Percentiles rank a stretch among this genome's conserved stretches.
phyloP scores from a whole-genome alignment of 495 filamentous ascomycete species.

The Friedmanniomyces simplex region DNA sequence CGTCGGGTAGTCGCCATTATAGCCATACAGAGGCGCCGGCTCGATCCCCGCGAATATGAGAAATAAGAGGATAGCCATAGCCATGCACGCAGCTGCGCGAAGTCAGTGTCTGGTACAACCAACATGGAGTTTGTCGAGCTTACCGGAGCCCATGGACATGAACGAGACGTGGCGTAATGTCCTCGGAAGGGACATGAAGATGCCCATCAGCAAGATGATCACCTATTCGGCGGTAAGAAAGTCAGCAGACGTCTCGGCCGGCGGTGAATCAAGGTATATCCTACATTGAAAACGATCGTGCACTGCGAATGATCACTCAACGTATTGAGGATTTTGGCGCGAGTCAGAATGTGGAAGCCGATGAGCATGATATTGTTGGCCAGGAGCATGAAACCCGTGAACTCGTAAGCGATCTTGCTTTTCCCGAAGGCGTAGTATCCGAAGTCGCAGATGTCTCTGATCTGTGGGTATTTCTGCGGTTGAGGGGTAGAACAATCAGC shows the following conservation, averaged over 20 bases:
- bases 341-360: constrained; percentile 66
- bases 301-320: constrained; percentile 55
- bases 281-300: constrained; percentile 56
- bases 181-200: constrained; percentile 4
- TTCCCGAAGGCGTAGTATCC: constrained; percentile 77
- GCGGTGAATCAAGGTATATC: background rate
- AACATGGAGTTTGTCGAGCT: constrained; percentile 45
- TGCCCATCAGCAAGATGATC: constrained; percentile 30
- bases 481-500: background rate
- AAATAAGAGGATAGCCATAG: constrained; percentile 67
- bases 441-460: constrained; percentile 80
- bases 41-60: constrained; percentile 64
- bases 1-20: constrained; percentile 27
- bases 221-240: constrained; percentile 14
- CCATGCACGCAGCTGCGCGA: constrained; percentile 57
- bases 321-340: constrained; percentile 74
- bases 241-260: background rate
- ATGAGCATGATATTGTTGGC: constrained; percentile 83
- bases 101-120: constrained; percentile 52
- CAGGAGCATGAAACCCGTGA: constrained; percentile 75
- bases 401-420: constrained; percentile 66
- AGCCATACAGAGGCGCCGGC: constrained; percentile 52
- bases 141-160: constrained; percentile 52
- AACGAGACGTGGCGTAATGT: constrained; percentile 37
- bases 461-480: constrained; percentile 60